Conservation (phyloP, 495 filamentous ascomycete genomes). For the Cryomyces antarcticus region DNA sequence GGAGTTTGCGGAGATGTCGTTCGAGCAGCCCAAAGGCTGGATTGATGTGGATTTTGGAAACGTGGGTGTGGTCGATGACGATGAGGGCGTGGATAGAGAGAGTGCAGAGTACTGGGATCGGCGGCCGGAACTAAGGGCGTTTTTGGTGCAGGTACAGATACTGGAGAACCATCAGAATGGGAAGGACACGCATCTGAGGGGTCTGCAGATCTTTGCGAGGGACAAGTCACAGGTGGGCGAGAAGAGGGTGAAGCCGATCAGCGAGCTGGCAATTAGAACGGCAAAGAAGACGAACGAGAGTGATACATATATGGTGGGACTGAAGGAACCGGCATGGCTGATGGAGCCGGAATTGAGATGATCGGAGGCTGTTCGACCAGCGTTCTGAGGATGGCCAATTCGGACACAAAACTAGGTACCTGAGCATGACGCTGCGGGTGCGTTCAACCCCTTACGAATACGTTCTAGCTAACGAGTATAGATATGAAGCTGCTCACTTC, state of each 20-base stretch:
- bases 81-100: slow-evolving; percentile 2
- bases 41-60: slow-evolving; percentile 59
- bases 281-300: not conserved
- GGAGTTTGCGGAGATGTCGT: slow-evolving; percentile 58
- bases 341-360: not conserved
- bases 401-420: no score
- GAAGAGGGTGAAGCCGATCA: not conserved
- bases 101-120: slow-evolving; percentile 1
- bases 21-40: slow-evolving; percentile 74
- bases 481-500: no score
- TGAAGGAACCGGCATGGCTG: slow-evolving; percentile 1
- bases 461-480: no score
- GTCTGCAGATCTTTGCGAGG: slow-evolving; percentile 71
- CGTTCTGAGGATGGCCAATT: no score
- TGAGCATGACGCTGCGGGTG: no score
- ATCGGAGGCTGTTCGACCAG: no score
- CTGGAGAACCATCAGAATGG: slow-evolving; percentile 97
- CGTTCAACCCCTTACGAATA: no score
- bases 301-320: not conserved
- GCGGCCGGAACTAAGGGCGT: slow-evolving; percentile 40
- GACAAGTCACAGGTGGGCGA: slow-evolving; percentile 26
- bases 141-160: slow-evolving; percentile 68
- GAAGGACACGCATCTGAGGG: slow-evolving; percentile 92
- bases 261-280: not conserved
- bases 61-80: slow-evolving; percentile 24